Percentiles rank a stretch among this genome's conserved stretches.
These are phyloP conservation scores for Candida sonorensis DNA, from an alignment of 805 yeast species.

Conservation along the genomic window DNA sequence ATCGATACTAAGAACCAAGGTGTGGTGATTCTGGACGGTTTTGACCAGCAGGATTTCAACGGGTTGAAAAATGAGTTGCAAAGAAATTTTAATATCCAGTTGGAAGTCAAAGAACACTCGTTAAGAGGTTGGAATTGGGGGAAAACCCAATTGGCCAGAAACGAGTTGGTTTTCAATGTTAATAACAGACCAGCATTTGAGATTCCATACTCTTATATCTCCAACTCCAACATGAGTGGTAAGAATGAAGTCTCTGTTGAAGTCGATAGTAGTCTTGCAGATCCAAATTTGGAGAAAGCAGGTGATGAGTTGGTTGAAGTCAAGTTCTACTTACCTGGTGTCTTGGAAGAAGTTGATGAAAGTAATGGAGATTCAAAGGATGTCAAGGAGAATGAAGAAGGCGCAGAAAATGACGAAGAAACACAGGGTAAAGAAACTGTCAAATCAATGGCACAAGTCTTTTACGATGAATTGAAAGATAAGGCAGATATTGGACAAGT, in stretches of 20 bases:
- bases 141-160: slow-evolving; percentile 81
- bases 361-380: slow-evolving; percentile 16
- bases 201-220: slow-evolving; percentile 72
- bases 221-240: slow-evolving; percentile 84
- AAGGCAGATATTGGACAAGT: slow-evolving; percentile 92
- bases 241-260: slow-evolving; percentile 93
- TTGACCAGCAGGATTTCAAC: slow-evolving; percentile 76
- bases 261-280: slow-evolving; percentile 43
- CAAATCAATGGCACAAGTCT: slow-evolving; percentile 70
- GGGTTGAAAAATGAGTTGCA: slow-evolving; percentile 78
- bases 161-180: slow-evolving; percentile 79
- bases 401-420: slow-evolving; percentile 19
- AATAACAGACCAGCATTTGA: slow-evolving; percentile 90
- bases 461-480: slow-evolving; percentile 87
- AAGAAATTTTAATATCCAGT: slow-evolving; percentile 59
- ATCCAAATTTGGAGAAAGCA: slow-evolving; percentile 51
- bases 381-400: slow-evolving; percentile 5
- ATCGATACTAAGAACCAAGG: slow-evolving; percentile 86
- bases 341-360: slow-evolving; percentile 42
- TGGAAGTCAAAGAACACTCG: slow-evolving; percentile 86
- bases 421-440: slow-evolving; percentile 33
- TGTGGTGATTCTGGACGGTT: slow-evolving; percentile 85
- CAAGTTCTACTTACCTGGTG: slow-evolving; percentile 92
- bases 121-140: slow-evolving; percentile 99
- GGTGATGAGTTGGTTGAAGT: slow-evolving; percentile 97